These are phyloP conservation scores for Backusella mclennaniae DNA, from an alignment of 192 early-diverging fungal species.

Conservation along the genomic window DNA sequence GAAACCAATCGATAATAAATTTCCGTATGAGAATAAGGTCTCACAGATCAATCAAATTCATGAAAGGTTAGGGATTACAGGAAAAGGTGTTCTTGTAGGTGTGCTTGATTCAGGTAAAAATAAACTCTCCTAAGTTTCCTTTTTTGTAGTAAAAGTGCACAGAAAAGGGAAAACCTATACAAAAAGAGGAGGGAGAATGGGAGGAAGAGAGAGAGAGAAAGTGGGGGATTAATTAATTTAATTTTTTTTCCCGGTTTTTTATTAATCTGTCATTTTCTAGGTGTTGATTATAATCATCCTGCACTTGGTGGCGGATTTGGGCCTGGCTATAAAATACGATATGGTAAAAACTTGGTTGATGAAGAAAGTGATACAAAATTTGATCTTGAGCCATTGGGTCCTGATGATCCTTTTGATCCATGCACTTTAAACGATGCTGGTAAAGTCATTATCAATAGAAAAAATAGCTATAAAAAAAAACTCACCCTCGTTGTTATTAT, in stretches of 20 bases:
- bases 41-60: slow-evolving; percentile 54
- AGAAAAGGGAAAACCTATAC: background rate
- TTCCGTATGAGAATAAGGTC: slow-evolving; percentile 24
- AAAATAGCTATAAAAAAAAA: background rate
- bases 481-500: background rate
- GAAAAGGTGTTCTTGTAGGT: slow-evolving; percentile 62
- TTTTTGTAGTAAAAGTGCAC: background rate
- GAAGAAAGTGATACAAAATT: slow-evolving; percentile 35
- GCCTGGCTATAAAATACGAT: slow-evolving; percentile 53
- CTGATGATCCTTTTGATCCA: slow-evolving; percentile 48
- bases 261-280: background rate
- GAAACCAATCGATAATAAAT: background rate
- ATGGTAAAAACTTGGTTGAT: slow-evolving; percentile 64
- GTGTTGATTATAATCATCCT: slow-evolving; percentile 60
- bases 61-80: slow-evolving; percentile 46
- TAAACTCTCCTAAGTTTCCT: background rate
- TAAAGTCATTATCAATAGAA: background rate
- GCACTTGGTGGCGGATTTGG: slow-evolving; percentile 67
- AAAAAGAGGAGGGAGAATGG: background rate
- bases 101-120: slow-evolving; percentile 58
- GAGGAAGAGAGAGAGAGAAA: background rate
- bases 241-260: background rate
- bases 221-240: background rate
- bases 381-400: slow-evolving; percentile 1
- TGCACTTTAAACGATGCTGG: slow-evolving; percentile 10